These are phyloP conservation scores for Ceratobasidium sp. DNA, from an alignment of 1,284 basidiomycete species.

Conservation along the genomic window DNA sequence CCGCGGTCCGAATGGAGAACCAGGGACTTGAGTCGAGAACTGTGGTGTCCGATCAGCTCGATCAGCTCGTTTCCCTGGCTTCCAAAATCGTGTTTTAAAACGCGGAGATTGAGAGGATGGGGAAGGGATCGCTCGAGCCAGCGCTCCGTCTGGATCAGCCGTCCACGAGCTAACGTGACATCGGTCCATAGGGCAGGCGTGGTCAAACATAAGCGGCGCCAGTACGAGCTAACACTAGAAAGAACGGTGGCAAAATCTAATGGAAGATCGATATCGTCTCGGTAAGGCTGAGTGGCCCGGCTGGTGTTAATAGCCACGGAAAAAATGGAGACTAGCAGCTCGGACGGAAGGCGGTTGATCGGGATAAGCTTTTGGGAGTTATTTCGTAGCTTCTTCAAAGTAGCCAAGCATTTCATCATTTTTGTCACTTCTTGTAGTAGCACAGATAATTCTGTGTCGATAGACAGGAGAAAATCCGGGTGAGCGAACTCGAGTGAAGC, in stretches of 20 bases:
- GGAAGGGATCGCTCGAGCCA: not conserved
- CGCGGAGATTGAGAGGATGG: not conserved
- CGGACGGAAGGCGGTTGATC: not conserved
- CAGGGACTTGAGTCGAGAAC: not conserved
- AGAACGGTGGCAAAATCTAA: not conserved
- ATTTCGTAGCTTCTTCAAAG: slow-evolving; percentile 4
- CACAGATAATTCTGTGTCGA: too few relatives aligned
- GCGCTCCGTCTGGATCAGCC: not conserved
- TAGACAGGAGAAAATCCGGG: too few relatives aligned
- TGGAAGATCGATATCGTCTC: not conserved
- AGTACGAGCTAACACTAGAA: not conserved
- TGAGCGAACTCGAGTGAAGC: too few relatives aligned
- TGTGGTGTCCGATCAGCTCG: not conserved
- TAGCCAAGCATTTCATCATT: too few relatives aligned
- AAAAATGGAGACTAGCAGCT: not conserved
- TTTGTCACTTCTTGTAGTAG: too few relatives aligned
- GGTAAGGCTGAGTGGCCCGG: not conserved
- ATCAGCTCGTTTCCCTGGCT: not conserved
- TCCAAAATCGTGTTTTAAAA: too few relatives aligned
- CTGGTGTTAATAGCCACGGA: not conserved
- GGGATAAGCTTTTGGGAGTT: not conserved
- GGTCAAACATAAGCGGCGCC: not conserved
- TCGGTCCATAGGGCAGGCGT: not conserved
- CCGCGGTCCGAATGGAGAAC: not conserved
- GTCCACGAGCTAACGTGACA: not conserved